Percentiles rank a stretch among this genome's conserved stretches.
Evolutionary conservation across 2,329 filamentous ascomycete species (phyloP).

Genomic region (Penicillium paneum): DNA sequence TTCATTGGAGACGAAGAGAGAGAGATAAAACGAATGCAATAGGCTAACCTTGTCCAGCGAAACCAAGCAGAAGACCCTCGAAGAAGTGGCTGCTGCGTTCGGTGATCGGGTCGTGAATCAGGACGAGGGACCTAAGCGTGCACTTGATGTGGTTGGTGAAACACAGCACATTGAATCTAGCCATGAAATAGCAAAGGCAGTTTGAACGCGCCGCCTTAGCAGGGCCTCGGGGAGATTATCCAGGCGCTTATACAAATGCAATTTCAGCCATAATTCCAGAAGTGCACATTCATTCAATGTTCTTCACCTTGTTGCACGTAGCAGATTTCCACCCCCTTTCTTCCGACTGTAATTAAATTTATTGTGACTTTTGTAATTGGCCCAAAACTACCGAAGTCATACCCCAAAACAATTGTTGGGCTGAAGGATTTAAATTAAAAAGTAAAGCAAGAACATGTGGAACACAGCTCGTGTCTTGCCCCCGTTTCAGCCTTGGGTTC

Average conservation of each 20-base stretch:
- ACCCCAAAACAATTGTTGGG: not conserved
- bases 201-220: not conserved
- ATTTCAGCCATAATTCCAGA: not conserved
- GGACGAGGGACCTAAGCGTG: slow-evolving; percentile 25
- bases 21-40: not conserved
- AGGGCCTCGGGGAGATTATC: not conserved
- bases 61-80: slow-evolving; percentile 49
- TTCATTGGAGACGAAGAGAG: not conserved
- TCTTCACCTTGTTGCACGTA: not conserved
- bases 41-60: slow-evolving; percentile 33
- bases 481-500: not conserved
- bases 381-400: not conserved
- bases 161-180: slow-evolving; percentile 19
- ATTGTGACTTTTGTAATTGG: not conserved
- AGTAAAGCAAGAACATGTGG: not conserved
- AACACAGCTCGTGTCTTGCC: not conserved
- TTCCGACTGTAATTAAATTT: not conserved
- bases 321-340: not conserved
- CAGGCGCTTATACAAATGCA: not conserved
- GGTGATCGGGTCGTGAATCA: slow-evolving; percentile 45
- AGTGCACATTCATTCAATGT: not conserved
- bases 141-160: slow-evolving; percentile 25
- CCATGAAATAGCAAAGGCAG: not conserved
- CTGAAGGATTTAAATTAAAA: not conserved
- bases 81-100: slow-evolving; percentile 51